Evolutionary conservation across 2,329 filamentous ascomycete species (phyloP).

Genomic region (Ceratocystis harringtonii): DNA sequence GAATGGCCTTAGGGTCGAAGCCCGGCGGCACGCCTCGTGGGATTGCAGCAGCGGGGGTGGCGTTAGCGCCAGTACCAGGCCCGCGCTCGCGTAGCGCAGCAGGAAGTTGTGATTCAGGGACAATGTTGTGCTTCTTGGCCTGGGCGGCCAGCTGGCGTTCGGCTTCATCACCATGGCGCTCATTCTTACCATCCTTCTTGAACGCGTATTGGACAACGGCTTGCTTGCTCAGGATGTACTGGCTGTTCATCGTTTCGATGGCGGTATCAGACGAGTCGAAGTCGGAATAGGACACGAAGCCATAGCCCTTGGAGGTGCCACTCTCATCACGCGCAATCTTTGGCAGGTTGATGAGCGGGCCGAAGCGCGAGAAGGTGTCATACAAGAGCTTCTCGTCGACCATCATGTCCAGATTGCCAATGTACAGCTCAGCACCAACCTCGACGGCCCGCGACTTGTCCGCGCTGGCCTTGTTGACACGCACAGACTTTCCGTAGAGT

Average conservation of each 20-base stretch:
- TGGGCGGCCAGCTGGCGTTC: constrained; percentile 83
- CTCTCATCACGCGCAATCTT: constrained; percentile 87
- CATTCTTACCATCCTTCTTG: constrained; percentile 97
- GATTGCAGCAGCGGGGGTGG: constrained; percentile 19
- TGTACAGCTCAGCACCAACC: constrained; percentile 91
- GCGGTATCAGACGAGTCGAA: constrained; percentile 92
- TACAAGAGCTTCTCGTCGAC: constrained; percentile 93
- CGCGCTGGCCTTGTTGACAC: constrained; percentile 83
- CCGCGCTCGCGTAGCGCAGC: constrained; percentile 47
- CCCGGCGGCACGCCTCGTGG: constrained; percentile 20
- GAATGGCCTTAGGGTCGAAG: constrained; percentile 25
- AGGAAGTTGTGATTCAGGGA: constrained; percentile 63
- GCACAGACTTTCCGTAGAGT: constrained; percentile 82
- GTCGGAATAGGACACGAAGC: constrained; percentile 82
- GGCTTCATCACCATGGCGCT: constrained; percentile 85
- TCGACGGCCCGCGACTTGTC: constrained; percentile 68
- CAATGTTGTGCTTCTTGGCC: constrained; percentile 86
- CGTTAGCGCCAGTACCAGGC: constrained; percentile 19
- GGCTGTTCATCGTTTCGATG: constrained; percentile 82
- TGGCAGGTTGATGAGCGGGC: constrained; percentile 65
- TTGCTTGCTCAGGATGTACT: constrained; percentile 95
- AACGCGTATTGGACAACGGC: constrained; percentile 95
- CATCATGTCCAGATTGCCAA: constrained; percentile 88
- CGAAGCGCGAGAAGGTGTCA: constrained; percentile 87
- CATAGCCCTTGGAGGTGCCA: constrained; percentile 85